Conservation (phyloP, 208 protist species). For the Trichomonas vaginalis region DNA sequence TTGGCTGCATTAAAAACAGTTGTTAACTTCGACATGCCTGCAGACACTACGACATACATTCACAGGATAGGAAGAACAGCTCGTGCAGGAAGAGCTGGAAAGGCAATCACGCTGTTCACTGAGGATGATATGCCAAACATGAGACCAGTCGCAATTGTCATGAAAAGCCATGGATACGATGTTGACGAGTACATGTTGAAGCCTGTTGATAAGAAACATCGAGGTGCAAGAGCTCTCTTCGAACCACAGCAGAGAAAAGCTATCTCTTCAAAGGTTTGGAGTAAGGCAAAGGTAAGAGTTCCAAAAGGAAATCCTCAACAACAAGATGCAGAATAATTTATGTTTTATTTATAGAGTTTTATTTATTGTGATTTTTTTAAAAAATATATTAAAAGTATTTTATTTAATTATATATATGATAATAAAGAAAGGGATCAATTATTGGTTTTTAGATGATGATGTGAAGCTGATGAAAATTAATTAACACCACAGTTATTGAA, state of each 20-base stretch:
- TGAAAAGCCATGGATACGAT: not conserved
- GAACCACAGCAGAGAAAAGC: not conserved
- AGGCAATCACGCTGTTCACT: slow-evolving; percentile 37
- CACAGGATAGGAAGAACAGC: slow-evolving; percentile 41
- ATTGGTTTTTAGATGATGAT: too few species aligned
- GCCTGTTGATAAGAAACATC: not conserved
- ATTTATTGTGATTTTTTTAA: not conserved
- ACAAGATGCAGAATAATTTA: not conserved
- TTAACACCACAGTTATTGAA: too few species aligned
- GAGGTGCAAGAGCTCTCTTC: not conserved
- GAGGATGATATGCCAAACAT: not conserved
- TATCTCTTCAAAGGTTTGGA: not conserved
- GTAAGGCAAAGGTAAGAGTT: not conserved
- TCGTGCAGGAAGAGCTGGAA: slow-evolving; percentile 37
- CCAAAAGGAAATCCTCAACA: not conserved
- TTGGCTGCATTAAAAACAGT: slow-evolving; percentile 45
- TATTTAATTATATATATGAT: too few species aligned
- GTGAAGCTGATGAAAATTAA: too few species aligned
- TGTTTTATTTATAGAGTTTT: not conserved
- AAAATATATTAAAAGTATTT: too few species aligned
- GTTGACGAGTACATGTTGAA: not conserved
- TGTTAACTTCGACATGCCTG: slow-evolving; percentile 51
- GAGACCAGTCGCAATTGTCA: not conserved
- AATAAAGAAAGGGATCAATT: too few species aligned
- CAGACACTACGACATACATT: slow-evolving; percentile 39